phyloP scores from a whole-genome alignment of 2,329 filamentous ascomycete genomes.

The Aspergillus sergii region DNA sequence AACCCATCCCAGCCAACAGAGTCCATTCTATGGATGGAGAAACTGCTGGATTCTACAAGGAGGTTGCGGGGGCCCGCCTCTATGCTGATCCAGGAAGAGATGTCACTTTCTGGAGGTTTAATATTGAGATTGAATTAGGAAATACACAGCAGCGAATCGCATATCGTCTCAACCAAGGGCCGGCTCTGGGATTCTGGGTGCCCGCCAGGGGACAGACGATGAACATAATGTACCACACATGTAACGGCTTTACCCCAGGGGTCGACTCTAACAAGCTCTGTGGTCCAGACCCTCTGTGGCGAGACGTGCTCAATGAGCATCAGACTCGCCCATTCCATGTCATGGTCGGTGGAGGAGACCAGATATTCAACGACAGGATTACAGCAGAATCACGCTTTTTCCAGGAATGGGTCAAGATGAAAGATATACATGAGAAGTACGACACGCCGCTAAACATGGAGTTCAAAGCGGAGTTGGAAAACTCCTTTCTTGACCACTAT shows the following conservation, averaged over 20 bases:
- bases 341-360: constrained; percentile 96
- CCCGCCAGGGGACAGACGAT: constrained; percentile 81
- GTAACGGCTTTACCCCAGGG: constrained; percentile 88
- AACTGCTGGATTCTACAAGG: constrained; percentile 76
- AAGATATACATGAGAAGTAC: constrained; percentile 78
- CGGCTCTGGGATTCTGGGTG: constrained; percentile 91
- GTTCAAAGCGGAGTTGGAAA: constrained; percentile 86
- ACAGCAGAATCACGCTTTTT: constrained; percentile 76
- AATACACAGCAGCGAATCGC: constrained; percentile 81
- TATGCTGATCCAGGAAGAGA: constrained; percentile 83
- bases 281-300: constrained; percentile 94
- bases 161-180: constrained; percentile 92
- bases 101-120: constrained; percentile 96
- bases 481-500: constrained; percentile 86
- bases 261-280: constrained; percentile 79
- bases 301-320: constrained; percentile 90
- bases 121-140: constrained; percentile 84
- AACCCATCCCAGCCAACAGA: constrained; percentile 52
- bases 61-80: constrained; percentile 78
- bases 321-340: constrained; percentile 93
- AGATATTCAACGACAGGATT: constrained; percentile 91
- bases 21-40: constrained; percentile 68
- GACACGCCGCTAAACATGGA: constrained; percentile 74
- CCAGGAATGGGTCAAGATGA: constrained; percentile 79
- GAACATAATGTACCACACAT: constrained; percentile 99